Base-by-base conservation (phyloP, 768 basidiomycete species). In the Psilocybe azurescens region DNA sequence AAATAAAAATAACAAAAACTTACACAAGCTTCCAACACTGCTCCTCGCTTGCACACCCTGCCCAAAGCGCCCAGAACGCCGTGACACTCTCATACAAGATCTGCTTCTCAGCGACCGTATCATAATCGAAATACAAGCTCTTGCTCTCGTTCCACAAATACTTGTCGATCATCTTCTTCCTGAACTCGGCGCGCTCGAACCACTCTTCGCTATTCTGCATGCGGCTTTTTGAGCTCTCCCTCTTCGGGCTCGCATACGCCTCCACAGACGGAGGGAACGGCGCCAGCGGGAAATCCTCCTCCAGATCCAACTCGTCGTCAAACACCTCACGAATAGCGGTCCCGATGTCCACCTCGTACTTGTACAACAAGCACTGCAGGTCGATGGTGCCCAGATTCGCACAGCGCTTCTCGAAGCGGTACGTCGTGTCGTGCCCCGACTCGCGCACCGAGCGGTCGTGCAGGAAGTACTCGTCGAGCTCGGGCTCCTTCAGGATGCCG, bases 271-370 rank as follows among this genome's bases (percentile, higher is more conserved):
- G 93, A 65, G 97, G 97, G 87, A 96, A 99, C 1, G 97, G 93
- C 10, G 93, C 86, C 52, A 99, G 81, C 2, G 87, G 81, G 74
- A 98, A 99, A 61, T 96, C 94, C 68, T 98, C 94, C 56, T 95
- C 94, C 57, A 99, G 76, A 56, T 96, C 92, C 56, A 99, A 80
- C 74, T 93, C 87, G 72, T 96, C 95, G 69, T 92, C 93, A 69
- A 99, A 99, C 62, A 97, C 89, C 73, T 97, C 95, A 60, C 90
- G 87, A 71, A 99, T 98, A 28, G 95, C 95, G 9, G 94, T 96
- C n/a, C 94, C 97, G 63, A 99, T 99, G 72, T 99, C 97, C 62
- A 95, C 86, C 75, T 99, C 97, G 69, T 98, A 99, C 83, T 99
- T 99, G 87, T 97, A 99, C 50, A 99, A 80, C 71, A 99, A 81